Percentiles rank a stretch among this genome's conserved stretches.
Conservation (phyloP, 2,329 filamentous ascomycete species). For the Penicillium thymicola region DNA sequence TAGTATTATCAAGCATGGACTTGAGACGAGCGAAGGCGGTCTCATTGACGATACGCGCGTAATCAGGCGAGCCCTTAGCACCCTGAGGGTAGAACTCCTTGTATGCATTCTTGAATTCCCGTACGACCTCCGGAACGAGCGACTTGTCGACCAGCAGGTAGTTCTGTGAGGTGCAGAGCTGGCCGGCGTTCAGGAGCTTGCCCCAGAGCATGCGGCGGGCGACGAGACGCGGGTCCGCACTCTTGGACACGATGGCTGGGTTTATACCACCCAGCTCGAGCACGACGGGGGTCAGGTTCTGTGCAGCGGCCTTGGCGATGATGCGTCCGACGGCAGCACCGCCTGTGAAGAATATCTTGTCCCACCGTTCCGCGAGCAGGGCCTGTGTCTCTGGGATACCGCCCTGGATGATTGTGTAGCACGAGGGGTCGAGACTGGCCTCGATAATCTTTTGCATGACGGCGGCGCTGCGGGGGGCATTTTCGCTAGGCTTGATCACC, state of each 20-base stretch:
- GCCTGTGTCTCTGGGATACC: conserved; percentile 74
- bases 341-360: conserved; percentile 98
- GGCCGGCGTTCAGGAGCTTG: conserved; percentile 81
- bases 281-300: conserved; percentile 79
- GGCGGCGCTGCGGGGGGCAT: conserved; percentile 70
- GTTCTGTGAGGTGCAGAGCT: conserved; percentile 91
- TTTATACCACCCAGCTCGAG: conserved; percentile 91
- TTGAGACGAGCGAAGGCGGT: conserved; percentile 78
- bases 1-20: conserved; percentile 80
- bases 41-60: conserved; percentile 75
- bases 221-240: conserved; percentile 74
- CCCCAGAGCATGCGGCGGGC: conserved; percentile 84
- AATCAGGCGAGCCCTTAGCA: conserved; percentile 72
- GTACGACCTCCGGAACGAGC: conserved; percentile 68
- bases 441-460: conserved; percentile 76
- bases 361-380: conserved; percentile 85
- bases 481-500: conserved; percentile 87
- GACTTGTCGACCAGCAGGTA: conserved; percentile 80
- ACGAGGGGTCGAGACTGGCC: conserved; percentile 69
- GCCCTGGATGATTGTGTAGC: conserved; percentile 78
- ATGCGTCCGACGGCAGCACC: conserved; percentile 75
- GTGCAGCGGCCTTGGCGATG: conserved; percentile 83
- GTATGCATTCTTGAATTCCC: conserved; percentile 67
- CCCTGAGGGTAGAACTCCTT: conserved; percentile 82
- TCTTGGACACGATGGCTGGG: conserved; percentile 84